Conservation (phyloP, 441 rosid genomes). For the Euphorbia celastroides region DNA sequence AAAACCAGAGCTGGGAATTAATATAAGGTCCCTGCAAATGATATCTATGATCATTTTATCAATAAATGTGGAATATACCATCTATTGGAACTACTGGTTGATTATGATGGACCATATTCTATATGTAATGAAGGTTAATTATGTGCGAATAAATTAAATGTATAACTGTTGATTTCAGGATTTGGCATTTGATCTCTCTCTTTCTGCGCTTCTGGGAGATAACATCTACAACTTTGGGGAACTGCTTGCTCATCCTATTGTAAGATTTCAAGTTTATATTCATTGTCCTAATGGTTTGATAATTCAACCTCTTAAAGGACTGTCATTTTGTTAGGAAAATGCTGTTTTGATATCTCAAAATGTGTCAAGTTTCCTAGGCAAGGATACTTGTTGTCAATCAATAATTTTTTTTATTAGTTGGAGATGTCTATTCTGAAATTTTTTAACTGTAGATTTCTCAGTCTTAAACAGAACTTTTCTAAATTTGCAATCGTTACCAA, state of each 20-base stretch:
- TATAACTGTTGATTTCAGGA: constrained; percentile 45
- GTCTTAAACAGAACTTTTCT: neutral
- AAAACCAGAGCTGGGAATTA: neutral
- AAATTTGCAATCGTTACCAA: neutral
- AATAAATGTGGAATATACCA: neutral
- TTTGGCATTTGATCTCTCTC: constrained; percentile 93
- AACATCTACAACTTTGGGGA: constrained; percentile 97
- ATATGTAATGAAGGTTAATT: neutral
- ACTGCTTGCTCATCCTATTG: constrained; percentile 96
- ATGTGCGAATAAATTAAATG: constrained; percentile 2
- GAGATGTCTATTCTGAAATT: neutral
- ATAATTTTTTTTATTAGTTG: neutral
- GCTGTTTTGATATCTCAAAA: neutral
- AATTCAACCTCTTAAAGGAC: neutral
- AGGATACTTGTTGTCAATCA: neutral
- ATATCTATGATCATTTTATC: neutral
- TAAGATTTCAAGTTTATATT: constrained; percentile 34
- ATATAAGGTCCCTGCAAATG: neutral
- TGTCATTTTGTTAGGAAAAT: neutral
- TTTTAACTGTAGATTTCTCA: neutral
- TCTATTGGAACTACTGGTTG: neutral
- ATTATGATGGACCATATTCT: neutral
- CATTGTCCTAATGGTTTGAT: neutral
- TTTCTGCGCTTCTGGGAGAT: constrained; percentile 92
- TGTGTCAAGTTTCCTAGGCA: neutral